phyloP scores from a whole-genome alignment of 2,329 filamentous ascomycete species.

The Metarhizium humberi region DNA sequence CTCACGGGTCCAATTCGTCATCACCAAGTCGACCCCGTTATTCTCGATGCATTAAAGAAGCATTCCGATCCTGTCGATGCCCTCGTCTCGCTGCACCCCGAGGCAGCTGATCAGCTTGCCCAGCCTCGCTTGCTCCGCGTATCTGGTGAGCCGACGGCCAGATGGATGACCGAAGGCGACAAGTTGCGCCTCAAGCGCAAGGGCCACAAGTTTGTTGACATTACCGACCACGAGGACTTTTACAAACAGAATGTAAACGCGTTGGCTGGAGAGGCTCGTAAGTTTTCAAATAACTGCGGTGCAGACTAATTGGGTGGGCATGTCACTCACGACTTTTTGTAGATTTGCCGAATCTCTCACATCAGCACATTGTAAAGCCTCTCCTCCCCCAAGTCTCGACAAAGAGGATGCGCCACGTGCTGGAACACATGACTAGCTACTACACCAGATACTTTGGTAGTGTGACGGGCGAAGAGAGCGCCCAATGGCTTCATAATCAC shows the following conservation, averaged over 20 bases:
- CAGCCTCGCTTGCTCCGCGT: slow-evolving; percentile 54
- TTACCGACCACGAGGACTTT: slow-evolving; percentile 53
- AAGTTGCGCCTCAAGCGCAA: slow-evolving; percentile 60
- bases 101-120: slow-evolving; percentile 14
- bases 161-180: slow-evolving; percentile 64
- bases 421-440: slow-evolving; percentile 52
- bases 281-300: background rate
- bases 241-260: slow-evolving; percentile 13
- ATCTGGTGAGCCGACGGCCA: slow-evolving; percentile 45
- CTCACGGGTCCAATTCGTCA: background rate
- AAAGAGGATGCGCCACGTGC: slow-evolving; percentile 53
- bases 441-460: slow-evolving; percentile 48
- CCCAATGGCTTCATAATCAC: slow-evolving; percentile 26
- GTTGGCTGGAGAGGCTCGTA: slow-evolving; percentile 11
- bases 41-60: slow-evolving; percentile 15
- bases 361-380: slow-evolving; percentile 46
- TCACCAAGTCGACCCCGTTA: slow-evolving; percentile 12
- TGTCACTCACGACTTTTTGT: background rate
- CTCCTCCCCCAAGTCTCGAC: slow-evolving; percentile 51
- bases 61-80: slow-evolving; percentile 21
- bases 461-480: slow-evolving; percentile 21
- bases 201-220: slow-evolving; percentile 64
- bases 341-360: slow-evolving; percentile 26
- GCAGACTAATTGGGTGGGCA: too few species aligned
- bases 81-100: slow-evolving; percentile 16